A percentile compares a stretch with the other conserved stretches of the same genome.
Conservation (phyloP, 1,284 basidiomycete genomes). For the Flammula alnicola region DNA sequence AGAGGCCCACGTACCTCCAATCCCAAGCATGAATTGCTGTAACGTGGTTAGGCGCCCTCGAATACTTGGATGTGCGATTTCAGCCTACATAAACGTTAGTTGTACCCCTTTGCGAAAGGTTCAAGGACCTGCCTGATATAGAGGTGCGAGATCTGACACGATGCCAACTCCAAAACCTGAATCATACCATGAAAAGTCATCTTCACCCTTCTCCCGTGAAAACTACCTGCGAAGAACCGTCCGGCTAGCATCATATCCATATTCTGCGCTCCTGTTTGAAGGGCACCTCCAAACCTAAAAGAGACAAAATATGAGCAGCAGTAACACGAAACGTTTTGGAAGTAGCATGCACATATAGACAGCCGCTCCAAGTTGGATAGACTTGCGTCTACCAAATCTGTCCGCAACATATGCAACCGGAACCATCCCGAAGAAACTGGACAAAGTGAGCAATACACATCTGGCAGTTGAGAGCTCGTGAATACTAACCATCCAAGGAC, state of each 20-base stretch:
- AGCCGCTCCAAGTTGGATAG: conserved; percentile 42
- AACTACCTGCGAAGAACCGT: conserved; percentile 57
- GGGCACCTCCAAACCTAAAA: conserved; percentile 53
- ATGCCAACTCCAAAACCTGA: conserved; percentile 49
- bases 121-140: conserved; percentile 46
- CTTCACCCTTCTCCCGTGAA: not conserved
- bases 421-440: conserved; percentile 45
- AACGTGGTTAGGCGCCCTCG: conserved; percentile 64
- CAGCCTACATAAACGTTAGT: conserved; percentile 35
- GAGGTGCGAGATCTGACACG: conserved; percentile 58
- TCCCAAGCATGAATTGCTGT: conserved; percentile 57
- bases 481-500: conserved; percentile 37
- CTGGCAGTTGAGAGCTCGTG: not conserved
- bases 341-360: conserved; percentile 40
- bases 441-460: not conserved
- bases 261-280: conserved; percentile 55
- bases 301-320: conserved; percentile 27
- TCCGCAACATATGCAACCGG: conserved; percentile 45
- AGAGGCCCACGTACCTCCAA: conserved; percentile 38
- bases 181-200: not conserved
- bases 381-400: conserved; percentile 39
- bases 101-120: not conserved
- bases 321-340: conserved; percentile 1
- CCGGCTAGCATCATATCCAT: conserved; percentile 67
- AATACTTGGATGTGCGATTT: conserved; percentile 68